Conservation (phyloP, 2,329 filamentous ascomycete species). For the Fusarium nurragi region DNA sequence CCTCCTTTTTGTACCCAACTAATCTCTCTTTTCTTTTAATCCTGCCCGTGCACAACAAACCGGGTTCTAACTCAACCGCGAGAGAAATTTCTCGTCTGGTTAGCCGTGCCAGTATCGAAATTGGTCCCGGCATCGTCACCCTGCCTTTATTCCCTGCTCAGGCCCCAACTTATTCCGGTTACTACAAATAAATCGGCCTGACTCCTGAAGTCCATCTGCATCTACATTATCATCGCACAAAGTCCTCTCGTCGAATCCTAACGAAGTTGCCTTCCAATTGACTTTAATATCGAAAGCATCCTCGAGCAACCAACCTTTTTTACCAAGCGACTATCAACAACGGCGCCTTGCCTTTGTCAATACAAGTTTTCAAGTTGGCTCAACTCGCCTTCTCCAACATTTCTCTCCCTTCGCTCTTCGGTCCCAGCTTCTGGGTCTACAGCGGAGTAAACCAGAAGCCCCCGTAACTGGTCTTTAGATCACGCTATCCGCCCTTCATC, state of each 20-base stretch:
- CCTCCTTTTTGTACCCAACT: constrained; percentile 15
- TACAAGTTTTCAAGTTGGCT: constrained; percentile 89
- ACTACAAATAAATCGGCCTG: constrained; percentile 29
- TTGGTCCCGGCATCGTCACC: constrained; percentile 32
- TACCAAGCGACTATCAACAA: constrained; percentile 20
- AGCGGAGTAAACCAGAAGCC: constrained; percentile 97
- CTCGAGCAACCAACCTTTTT: constrained; percentile 12
- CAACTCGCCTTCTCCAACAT: constrained; percentile 76
- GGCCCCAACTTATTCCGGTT: constrained; percentile 30
- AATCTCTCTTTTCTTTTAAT: not conserved
- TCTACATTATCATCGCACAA: constrained; percentile 6
- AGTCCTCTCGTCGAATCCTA: constrained; percentile 6
- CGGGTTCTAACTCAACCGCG: constrained; percentile 19
- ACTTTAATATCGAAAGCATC: constrained; percentile 5
- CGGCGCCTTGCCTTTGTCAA: constrained; percentile 42
- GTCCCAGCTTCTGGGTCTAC: constrained; percentile 93
- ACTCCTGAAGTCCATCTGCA: constrained; percentile 27
- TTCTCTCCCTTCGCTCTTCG: constrained; percentile 86
- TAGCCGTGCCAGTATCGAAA: constrained; percentile 31
- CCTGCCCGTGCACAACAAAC: constrained; percentile 10
- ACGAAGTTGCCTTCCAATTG: constrained; percentile 2
- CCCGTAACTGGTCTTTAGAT: constrained; percentile 75
- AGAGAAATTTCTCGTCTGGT: constrained; percentile 24
- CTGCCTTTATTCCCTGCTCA: constrained; percentile 31
- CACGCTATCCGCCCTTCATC: constrained; percentile 6